Evolutionary conservation across 2,329 filamentous ascomycete genomes (phyloP).

Genomic region (Chaetoscypha palmicola): DNA sequence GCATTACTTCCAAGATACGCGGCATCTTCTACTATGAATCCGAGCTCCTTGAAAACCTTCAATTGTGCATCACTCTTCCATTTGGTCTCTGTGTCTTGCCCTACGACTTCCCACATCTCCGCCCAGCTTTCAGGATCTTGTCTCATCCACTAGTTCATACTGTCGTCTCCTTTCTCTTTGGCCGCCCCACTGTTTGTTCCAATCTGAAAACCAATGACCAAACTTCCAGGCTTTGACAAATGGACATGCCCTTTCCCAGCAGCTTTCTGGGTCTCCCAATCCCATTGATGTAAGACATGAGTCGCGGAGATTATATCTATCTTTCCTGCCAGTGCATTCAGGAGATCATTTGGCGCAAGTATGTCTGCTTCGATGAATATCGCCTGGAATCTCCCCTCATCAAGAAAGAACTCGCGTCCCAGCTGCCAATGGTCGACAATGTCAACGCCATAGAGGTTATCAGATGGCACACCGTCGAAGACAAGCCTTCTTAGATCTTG

Average conservation of each 20-base stretch:
- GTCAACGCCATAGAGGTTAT: conserved; percentile 2
- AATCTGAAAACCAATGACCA: conserved; percentile 1
- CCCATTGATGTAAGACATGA: background rate
- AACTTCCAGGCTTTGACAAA: background rate
- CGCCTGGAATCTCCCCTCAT: background rate
- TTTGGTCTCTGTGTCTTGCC: background rate
- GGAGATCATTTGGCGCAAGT: background rate
- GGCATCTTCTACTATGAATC: background rate
- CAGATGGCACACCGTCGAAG: background rate
- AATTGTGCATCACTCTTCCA: background rate
- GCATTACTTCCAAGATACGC: background rate
- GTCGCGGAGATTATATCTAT: background rate
- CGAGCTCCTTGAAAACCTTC: background rate
- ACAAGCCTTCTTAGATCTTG: background rate
- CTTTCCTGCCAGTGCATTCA: background rate
- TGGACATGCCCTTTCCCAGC: background rate
- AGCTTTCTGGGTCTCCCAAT: background rate
- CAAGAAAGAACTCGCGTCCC: background rate
- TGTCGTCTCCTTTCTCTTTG: background rate
- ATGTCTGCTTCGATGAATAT: conserved; percentile 2
- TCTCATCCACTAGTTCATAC: background rate
- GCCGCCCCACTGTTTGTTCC: background rate
- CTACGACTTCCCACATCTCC: conserved; percentile 1
- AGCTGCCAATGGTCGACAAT: conserved; percentile 1
- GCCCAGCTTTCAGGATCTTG: conserved; percentile 2